These are phyloP conservation scores for Neopestalotiopsis rosae DNA, from an alignment of 2,329 filamentous ascomycete genomes.

Conservation along the genomic window DNA sequence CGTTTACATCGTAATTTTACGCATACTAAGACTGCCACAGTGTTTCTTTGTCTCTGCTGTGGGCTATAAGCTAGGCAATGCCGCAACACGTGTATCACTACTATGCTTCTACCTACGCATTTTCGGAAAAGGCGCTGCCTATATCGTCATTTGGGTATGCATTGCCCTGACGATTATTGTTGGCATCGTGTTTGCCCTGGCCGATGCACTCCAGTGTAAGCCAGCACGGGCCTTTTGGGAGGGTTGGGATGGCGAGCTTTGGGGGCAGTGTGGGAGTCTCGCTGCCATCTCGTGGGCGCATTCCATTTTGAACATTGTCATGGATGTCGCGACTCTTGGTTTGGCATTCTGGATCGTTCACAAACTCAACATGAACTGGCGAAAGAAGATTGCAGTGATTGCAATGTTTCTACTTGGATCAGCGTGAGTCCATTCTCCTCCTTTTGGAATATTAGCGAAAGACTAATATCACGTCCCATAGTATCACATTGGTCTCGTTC, in stretches of 20 bases:
- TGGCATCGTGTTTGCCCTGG: conserved; percentile 4
- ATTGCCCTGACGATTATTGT: conserved; percentile 1
- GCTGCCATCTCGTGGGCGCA: conserved; percentile 11
- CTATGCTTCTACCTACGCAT: conserved; percentile 10
- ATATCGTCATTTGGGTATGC: not conserved
- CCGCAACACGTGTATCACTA: not conserved
- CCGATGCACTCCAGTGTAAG: conserved; percentile 7
- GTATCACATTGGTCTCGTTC: conserved; percentile 7
- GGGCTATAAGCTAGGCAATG: conserved; percentile 10
- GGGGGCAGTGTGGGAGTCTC: not conserved
- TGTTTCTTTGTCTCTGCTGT: conserved; percentile 13
- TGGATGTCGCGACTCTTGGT: not conserved
- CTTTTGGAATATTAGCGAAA: no score
- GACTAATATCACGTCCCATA: not conserved
- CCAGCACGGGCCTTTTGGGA: conserved; percentile 7
- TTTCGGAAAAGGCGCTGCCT: not conserved
- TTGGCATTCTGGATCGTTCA: conserved; percentile 12
- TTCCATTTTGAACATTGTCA: conserved; percentile 11
- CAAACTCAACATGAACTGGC: conserved; percentile 7
- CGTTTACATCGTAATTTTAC: not conserved
- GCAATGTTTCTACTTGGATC: conserved; percentile 11
- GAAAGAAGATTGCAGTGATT: conserved; percentile 1
- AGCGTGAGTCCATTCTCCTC: not conserved
- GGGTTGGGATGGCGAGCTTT: conserved; percentile 12
- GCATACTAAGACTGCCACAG: not conserved